Conservation (phyloP, 2,329 filamentous ascomycete species). For the Didymella pomorum region DNA sequence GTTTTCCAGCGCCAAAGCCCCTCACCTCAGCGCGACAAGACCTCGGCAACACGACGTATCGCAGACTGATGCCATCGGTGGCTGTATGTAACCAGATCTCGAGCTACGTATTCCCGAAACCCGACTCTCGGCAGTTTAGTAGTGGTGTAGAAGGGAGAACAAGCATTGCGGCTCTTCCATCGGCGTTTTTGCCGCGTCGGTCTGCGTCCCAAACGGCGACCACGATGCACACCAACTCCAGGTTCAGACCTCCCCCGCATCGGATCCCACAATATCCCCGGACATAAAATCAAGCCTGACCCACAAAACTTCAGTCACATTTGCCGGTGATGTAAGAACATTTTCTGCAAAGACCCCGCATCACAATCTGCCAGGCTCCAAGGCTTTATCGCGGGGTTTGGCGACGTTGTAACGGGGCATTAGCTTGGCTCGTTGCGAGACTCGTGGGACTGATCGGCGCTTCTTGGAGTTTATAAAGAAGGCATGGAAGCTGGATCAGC, state of each 20-base stretch:
- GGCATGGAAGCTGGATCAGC: slow-evolving; percentile 2
- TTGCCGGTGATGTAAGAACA: background rate
- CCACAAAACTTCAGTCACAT: background rate
- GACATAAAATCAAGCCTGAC: background rate
- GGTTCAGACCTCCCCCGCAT: slow-evolving; percentile 1
- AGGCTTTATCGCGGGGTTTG: background rate
- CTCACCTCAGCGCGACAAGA: background rate
- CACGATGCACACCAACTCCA: background rate
- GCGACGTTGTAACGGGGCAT: background rate
- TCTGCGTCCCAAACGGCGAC: background rate
- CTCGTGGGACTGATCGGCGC: slow-evolving; percentile 3
- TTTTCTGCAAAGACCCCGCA: background rate
- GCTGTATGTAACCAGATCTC: background rate
- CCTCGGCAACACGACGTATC: slow-evolving; percentile 7
- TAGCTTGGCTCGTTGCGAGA: background rate
- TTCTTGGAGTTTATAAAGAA: background rate
- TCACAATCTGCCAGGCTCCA: background rate
- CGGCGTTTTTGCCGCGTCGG: background rate
- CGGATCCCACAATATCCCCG: background rate
- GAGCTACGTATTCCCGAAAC: background rate
- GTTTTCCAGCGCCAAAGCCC: background rate
- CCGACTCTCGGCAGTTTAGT: background rate
- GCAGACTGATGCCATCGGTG: background rate
- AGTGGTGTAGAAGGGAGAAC: background rate
- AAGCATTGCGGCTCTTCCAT: slow-evolving; percentile 11